Base-by-base conservation (phyloP, 1,139 yeast genomes). In the Candida tropicalis region DNA sequence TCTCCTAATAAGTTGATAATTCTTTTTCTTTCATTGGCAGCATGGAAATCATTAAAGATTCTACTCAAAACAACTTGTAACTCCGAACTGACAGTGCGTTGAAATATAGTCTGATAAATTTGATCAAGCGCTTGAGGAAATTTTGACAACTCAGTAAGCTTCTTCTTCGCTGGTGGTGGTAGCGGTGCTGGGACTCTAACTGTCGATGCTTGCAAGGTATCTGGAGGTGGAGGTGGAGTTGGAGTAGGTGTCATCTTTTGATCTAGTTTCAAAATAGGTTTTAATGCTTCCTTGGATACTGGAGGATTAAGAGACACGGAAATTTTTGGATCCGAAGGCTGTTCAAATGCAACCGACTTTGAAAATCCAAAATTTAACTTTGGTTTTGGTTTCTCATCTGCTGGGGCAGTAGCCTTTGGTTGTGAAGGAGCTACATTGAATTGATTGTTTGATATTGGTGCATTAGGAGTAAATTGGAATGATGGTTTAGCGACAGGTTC, bases 1-100 rank as follows among this genome's bases (percentile, higher is more conserved):
- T 59, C 56, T 1, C 82, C 56, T 12, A 82, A 62, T 0, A 65
- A 49, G 0, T 68, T 57, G 2, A 82, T 59, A 0, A 74, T 49
- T 4, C 51, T 42, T 2, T 50, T 47, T 35, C 74, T 66, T 45
- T 64, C 66, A 24, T 51, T 50, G 17, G 50, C 51, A 3, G 54
- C 46, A 10, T 56, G 50, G 23, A 62, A 59, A 12, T 51, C 48
- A 2, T 55, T 54, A 2, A 66, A 45, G 2, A 68, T 40, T 25
- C 58, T 56, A 7, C 68, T 59, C 11, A 70, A 44, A n/a, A 66
- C 46, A 2, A 52, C 42, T 0, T 43, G 20, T 9, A 69, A 50
- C 36, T 75, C 75, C 10, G 56, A 47, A 4, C 60, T 48, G 2
- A 76, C 63, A 0, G 66, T 59, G 1, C 65, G 55, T 4, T 50